phyloP scores from a whole-genome alignment of 225 moss, liverwort and hornwort genomes.

The Physcomitrium patens region DNA sequence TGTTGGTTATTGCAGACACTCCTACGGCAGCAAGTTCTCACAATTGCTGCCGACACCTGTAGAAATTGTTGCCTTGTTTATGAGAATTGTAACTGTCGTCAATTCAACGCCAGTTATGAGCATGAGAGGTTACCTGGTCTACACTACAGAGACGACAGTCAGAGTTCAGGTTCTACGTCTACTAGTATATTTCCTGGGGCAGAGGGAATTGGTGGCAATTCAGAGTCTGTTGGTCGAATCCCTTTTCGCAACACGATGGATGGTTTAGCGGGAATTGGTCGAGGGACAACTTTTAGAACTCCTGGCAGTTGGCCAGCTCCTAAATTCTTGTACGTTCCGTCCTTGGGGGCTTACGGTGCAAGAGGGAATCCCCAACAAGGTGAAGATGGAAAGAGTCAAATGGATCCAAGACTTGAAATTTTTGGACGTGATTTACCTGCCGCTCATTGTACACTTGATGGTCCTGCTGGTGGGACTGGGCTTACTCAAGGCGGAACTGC shows the following conservation, averaged over 20 bases:
- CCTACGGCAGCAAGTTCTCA: slow-evolving; percentile 48
- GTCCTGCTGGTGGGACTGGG: neutral
- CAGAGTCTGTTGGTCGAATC: slow-evolving; percentile 32
- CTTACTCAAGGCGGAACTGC: slow-evolving; percentile 23
- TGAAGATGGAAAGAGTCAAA: slow-evolving; percentile 32
- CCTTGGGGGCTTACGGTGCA: slow-evolving; percentile 44
- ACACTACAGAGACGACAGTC: slow-evolving; percentile 38
- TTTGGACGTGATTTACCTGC: slow-evolving; percentile 39
- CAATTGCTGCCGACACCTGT: slow-evolving; percentile 46
- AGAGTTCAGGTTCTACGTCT: slow-evolving; percentile 24
- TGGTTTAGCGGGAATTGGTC: slow-evolving; percentile 44
- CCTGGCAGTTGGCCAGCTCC: slow-evolving; percentile 49
- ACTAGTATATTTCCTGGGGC: slow-evolving; percentile 31
- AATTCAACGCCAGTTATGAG: slow-evolving; percentile 46
- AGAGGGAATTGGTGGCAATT: slow-evolving; percentile 32
- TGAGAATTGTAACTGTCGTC: slow-evolving; percentile 40
- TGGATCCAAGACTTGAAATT: slow-evolving; percentile 33
- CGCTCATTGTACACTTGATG: slow-evolving; percentile 31
- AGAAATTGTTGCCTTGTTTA: slow-evolving; percentile 45
- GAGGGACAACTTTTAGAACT: slow-evolving; percentile 43
- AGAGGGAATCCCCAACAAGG: slow-evolving; percentile 31
- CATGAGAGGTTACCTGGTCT: slow-evolving; percentile 38
- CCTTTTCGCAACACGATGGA: slow-evolving; percentile 40
- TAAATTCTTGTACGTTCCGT: slow-evolving; percentile 40
- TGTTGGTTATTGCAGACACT: slow-evolving; percentile 36